phyloP scores from a whole-genome alignment of 2,329 filamentous ascomycete genomes.

The Dendryphion nanum region DNA sequence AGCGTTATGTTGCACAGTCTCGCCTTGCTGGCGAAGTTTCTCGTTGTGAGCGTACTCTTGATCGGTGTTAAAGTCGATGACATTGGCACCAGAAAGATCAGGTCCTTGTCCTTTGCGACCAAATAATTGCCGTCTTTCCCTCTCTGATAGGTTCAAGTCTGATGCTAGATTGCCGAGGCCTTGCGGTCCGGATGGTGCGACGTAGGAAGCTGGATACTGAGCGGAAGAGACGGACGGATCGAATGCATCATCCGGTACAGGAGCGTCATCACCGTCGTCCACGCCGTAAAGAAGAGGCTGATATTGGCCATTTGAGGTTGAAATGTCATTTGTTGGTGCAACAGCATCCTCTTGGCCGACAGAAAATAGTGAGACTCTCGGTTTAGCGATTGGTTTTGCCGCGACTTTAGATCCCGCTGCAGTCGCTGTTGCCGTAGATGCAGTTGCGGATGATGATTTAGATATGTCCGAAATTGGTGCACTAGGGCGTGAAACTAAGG shows the following conservation, averaged over 20 bases:
- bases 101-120: slow-evolving; percentile 60
- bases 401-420: neutral
- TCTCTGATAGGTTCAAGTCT: slow-evolving; percentile 74
- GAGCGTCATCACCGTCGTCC: slow-evolving; percentile 14
- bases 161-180: slow-evolving; percentile 70
- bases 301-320: slow-evolving; percentile 35
- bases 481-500: slow-evolving; percentile 11
- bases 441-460: slow-evolving; percentile 1
- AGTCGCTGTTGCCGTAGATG: neutral
- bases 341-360: slow-evolving; percentile 42
- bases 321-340: slow-evolving; percentile 10
- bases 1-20: slow-evolving; percentile 73
- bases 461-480: slow-evolving; percentile 2
- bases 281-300: slow-evolving; percentile 38
- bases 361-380: slow-evolving; percentile 70
- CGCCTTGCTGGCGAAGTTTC: slow-evolving; percentile 65
- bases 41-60: slow-evolving; percentile 85
- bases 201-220: slow-evolving; percentile 4
- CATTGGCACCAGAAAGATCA: slow-evolving; percentile 55
- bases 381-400: slow-evolving; percentile 41
- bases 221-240: slow-evolving; percentile 1
- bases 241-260: slow-evolving; percentile 14
- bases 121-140: slow-evolving; percentile 80
- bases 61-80: slow-evolving; percentile 88
- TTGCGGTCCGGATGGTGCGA: slow-evolving; percentile 36